Conservation (phyloP, 148 eudicot species). For the Chenopodium album region DNA sequence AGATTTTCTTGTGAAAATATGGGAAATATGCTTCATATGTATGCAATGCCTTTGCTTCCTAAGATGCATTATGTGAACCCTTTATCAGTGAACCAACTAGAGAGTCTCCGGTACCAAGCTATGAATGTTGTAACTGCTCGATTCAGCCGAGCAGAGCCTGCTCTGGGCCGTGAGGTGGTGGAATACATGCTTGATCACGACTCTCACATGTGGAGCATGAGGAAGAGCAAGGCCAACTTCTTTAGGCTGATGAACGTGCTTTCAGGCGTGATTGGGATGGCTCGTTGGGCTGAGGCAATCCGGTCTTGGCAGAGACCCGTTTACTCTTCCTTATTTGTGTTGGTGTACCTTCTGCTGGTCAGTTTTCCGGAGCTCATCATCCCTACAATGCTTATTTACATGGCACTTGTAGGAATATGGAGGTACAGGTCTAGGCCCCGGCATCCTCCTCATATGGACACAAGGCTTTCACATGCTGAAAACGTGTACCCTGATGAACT, state of each 20-base stretch:
- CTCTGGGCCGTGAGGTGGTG: conserved; percentile 80
- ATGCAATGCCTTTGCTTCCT: conserved; percentile 67
- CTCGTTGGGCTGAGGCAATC: conserved; percentile 45
- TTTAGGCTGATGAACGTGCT: conserved; percentile 66
- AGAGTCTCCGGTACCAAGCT: conserved; percentile 76
- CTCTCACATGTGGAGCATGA: conserved; percentile 97
- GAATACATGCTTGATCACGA: conserved; percentile 97
- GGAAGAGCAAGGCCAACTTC: conserved; percentile 91
- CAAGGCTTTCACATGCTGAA: conserved; percentile 63
- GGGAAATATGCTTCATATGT: conserved; percentile 75
- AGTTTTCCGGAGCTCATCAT: conserved; percentile 62
- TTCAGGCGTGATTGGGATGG: conserved; percentile 39
- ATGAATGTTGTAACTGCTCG: conserved; percentile 64
- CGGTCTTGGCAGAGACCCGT: conserved; percentile 65
- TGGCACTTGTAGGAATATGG: conserved; percentile 64
- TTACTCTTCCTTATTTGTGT: conserved; percentile 44
- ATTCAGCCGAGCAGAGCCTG: conserved; percentile 77
- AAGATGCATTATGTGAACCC: conserved; percentile 88
- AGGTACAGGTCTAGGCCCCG: conserved; percentile 59
- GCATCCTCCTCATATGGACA: conserved; percentile 90
- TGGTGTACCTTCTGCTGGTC: conserved; percentile 47
- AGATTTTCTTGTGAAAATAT: conserved; percentile 71
- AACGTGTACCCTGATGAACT: conserved; percentile 63
- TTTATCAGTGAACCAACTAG: conserved; percentile 71
- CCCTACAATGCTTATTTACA: conserved; percentile 41